phyloP scores from a whole-genome alignment of 208 protist genomes.

The Trypanosoma caninum region DNA sequence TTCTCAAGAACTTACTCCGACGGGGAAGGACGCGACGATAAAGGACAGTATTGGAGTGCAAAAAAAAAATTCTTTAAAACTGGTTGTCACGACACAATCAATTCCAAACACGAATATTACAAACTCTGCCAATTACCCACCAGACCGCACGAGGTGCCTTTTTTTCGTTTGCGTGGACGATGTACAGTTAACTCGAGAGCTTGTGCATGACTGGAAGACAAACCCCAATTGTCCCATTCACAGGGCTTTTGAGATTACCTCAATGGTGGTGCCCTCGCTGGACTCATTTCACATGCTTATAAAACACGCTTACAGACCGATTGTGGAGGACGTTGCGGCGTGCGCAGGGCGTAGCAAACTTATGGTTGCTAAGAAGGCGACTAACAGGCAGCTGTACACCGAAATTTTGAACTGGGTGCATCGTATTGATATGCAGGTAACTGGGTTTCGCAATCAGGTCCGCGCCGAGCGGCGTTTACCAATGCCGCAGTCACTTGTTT shows the following conservation, averaged over 20 bases:
- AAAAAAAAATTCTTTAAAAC: constrained; percentile 24
- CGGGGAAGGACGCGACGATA: constrained; percentile 13
- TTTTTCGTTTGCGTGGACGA: constrained; percentile 72
- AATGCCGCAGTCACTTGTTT: constrained; percentile 74
- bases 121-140: constrained; percentile 61
- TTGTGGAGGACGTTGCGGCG: constrained; percentile 71
- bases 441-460: constrained; percentile 86
- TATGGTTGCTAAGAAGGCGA: constrained; percentile 18
- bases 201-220: constrained; percentile 55
- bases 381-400: constrained; percentile 72
- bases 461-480: constrained; percentile 85
- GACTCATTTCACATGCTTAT: constrained; percentile 74
- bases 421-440: constrained; percentile 85
- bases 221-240: constrained; percentile 62
- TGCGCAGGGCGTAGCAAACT: constrained; percentile 24
- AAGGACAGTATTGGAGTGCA: background rate
- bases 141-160: constrained; percentile 78
- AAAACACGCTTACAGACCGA: constrained; percentile 72
- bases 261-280: constrained; percentile 79
- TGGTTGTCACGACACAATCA: constrained; percentile 51
- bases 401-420: constrained; percentile 87
- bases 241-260: constrained; percentile 71
- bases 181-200: constrained; percentile 52
- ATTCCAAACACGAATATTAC: constrained; percentile 86
- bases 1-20: constrained; percentile 45